These are phyloP conservation scores for Pythium periplocum DNA, from an alignment of 352 stramenopile species.

Conservation along the genomic window DNA sequence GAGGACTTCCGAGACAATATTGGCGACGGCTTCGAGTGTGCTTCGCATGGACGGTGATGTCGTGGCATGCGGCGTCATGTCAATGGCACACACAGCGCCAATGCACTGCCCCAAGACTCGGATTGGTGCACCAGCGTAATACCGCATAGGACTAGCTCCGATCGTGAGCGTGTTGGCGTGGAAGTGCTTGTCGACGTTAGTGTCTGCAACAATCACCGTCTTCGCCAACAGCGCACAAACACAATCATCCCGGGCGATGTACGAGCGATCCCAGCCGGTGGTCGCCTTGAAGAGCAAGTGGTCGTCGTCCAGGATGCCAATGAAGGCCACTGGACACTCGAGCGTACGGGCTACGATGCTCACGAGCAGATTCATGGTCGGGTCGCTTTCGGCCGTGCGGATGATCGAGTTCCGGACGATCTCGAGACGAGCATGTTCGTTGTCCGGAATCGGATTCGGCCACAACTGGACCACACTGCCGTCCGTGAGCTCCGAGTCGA, in stretches of 20 bases:
- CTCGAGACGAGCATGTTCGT: conserved; percentile 43
- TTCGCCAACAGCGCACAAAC: conserved; percentile 38
- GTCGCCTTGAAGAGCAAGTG: conserved; percentile 63
- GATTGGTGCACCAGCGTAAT: conserved; percentile 60
- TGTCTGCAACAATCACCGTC: conserved; percentile 64
- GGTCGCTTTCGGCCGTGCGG: conserved; percentile 41
- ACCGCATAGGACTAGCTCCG: conserved; percentile 40
- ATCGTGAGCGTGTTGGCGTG: conserved; percentile 45
- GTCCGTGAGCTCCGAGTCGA: conserved; percentile 54
- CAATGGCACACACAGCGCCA: conserved; percentile 61
- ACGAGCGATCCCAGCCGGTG: conserved; percentile 45
- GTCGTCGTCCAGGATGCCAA: conserved; percentile 57
- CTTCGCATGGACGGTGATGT: conserved; percentile 56
- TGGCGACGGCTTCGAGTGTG: conserved; percentile 68
- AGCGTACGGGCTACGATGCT: conserved; percentile 65
- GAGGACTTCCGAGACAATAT: conserved; percentile 78
- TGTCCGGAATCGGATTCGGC: conserved; percentile 36
- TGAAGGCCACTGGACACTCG: conserved; percentile 58
- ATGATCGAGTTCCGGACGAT: conserved; percentile 53
- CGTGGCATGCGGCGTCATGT: conserved; percentile 36
- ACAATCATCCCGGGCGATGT: conserved; percentile 55
- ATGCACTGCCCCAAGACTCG: conserved; percentile 54
- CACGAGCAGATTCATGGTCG: conserved; percentile 70
- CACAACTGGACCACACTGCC: conserved; percentile 65
- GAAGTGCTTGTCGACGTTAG: conserved; percentile 62